Percentiles rank a stretch among this genome's conserved stretches.
Evolutionary conservation across 2,329 filamentous ascomycete genomes (phyloP).

Genomic region (Penicillium sp.): DNA sequence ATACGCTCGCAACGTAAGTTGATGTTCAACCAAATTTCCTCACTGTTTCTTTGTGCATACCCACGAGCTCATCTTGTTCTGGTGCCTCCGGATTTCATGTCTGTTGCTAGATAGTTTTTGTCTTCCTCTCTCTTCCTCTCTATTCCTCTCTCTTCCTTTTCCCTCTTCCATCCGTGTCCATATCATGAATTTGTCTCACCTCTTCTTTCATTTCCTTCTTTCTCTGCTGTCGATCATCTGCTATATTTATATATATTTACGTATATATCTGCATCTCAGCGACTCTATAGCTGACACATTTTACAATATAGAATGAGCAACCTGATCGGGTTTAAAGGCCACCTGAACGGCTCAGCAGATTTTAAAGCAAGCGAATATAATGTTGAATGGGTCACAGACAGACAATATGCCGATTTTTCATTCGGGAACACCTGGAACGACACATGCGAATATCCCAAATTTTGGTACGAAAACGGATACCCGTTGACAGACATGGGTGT

Average conservation of each 20-base stretch:
- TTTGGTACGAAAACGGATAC: conserved; percentile 61
- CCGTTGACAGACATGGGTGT: conserved; percentile 49
- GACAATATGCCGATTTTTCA: conserved; percentile 60
- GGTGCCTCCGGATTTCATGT: neutral
- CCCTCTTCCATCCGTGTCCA: neutral
- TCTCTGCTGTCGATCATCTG: too few species aligned
- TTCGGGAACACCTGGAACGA: conserved; percentile 55
- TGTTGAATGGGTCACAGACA: conserved; percentile 55
- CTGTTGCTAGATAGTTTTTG: too few species aligned
- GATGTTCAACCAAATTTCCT: neutral
- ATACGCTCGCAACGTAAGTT: conserved; percentile 62
- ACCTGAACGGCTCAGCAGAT: conserved; percentile 58
- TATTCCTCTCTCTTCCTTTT: too few species aligned
- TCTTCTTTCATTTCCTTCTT: neutral
- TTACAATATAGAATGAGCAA: conserved; percentile 50
- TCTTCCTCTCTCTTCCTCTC: too few species aligned
- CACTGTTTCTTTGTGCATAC: neutral
- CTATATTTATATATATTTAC: too few species aligned
- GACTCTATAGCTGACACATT: neutral
- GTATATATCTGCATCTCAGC: too few species aligned
- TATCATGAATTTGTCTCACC: neutral
- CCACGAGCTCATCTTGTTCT: neutral
- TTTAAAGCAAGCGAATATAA: conserved; percentile 58
- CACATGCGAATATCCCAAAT: conserved; percentile 60
- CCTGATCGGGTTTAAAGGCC: conserved; percentile 62